Base-by-base conservation (phyloP, 768 basidiomycete species). In the Kwoniella bestiolae region DNA sequence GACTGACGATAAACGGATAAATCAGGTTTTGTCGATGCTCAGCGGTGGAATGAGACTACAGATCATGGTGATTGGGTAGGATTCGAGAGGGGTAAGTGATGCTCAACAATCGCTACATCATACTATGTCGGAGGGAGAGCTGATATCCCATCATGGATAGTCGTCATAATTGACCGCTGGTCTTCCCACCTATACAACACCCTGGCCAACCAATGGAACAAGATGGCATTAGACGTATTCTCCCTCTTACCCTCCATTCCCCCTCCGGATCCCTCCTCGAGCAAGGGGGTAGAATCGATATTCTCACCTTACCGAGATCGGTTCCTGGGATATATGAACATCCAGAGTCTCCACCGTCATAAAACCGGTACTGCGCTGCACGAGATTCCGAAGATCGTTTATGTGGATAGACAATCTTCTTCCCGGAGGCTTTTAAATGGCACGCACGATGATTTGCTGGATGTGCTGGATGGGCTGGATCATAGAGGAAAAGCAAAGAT, bases 381-480 rank as follows among this genome's bases (percentile, higher is more conserved):
- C 29, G 45, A 55, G 4, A 35, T 57, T 11, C 45, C 46, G 47
- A 61, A 61, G 12, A 38, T 61, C 16, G 34, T 61, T 18, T 52
- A 61, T 51, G 60, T 61, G 5, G 46, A 61, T 61, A 11, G 60
- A 35, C 58, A 60, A 47, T 35, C 44, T 28, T 47, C 58, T 7
- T 8, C 18, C 32, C 23, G 58, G 35, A 44, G 45, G 6, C 26
- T 60, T 18, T 12, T 44, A 28, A 26, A 6, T 6, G 60, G 26
- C 18, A 25, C 14, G 34, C 60, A 91, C 68, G 79, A 82, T 0
- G 79, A 70, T 9, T 78, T 91, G 41, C 86, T 90, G 2, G 58
- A 47, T 0, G 62, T 72, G 0, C 57, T 82, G n/a, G 49, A 83
- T 55, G 85, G 83, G 50, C 81, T 91, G 47, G 74, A 65, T 41